Evolutionary conservation across 1,139 yeast species (phyloP), one percentile per base, ranked within the genome.

Genomic region (Nakaseomyces nivariensis): DNA sequence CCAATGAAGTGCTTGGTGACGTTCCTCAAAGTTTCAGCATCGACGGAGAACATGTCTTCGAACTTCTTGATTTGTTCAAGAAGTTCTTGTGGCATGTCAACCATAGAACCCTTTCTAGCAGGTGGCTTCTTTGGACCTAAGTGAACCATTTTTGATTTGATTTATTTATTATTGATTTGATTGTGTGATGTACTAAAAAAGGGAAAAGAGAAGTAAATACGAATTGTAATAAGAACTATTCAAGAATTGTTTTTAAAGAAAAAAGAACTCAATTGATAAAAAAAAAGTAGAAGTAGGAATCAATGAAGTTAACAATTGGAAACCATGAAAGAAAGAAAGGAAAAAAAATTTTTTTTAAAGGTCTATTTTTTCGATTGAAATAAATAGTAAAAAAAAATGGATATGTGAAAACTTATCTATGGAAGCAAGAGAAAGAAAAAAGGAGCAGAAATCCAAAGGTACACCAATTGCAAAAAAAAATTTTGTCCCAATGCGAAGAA

Each of bases 101-200:
- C 76, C 78, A 83, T 80, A 37, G 95, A 81, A 49, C 94, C 81
- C 76, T 75, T 85, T 73, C 95, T 82, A 64, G 82, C 81, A 56
- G 85, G 90, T 48, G 94, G 94, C 60, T 78, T 79, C 67, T 84
- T 82, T 56, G 94, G 92, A 65, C 94, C 95, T 65, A 85, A 77
- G 68, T 81, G 87, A 67, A 85, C 94, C 95, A 85, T 85, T 58
- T 33, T 43, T 62, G 29, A 5, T 38, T 24, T n/a, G 1, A 5
- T 27, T 41, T 27, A 7, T 41, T 27, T 27, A n/a, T 41, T 27
- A 9, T 41, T 38, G 8, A n/a, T 25, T 25, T 8, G 5, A 4
- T 25, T 25, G 31, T 10, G 29, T 38, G 11, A 25, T 11, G 31
- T 4, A 11, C 22, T 9, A 25, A 3, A 5, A n/a, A 22, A 17